Evolutionary conservation across 306 rosid genomes (phyloP), one percentile per base, ranked within the genome.

Genomic region (Sechiopsis laciniata): DNA sequence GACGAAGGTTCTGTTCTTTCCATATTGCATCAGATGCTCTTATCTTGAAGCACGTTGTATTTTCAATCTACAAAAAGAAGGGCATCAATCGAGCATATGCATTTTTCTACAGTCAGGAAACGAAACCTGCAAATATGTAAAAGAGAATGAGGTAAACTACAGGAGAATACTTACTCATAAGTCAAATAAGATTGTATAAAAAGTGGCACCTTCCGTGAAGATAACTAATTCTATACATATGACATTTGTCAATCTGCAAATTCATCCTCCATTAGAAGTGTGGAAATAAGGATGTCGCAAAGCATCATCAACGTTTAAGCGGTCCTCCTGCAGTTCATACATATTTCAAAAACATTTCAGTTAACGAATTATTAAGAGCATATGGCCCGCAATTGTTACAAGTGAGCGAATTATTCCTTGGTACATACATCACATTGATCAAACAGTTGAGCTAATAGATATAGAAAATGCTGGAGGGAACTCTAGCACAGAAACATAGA

Each of bases 231-330:
- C 21, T 32, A 66, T 26, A 45, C 20, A 72, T 42, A 42, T 42
- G 48, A 46, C 15, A 63, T 4, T 12, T 35, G 48, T 50, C 73
- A 79, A 54, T 51, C 63, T 51, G 29, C 20, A 55, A 71, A 72
- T 50, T 85, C 85, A 87, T 74, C 74, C 81, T 75, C 75, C 81
- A 71, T 78, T 59, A 1, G 90, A 74, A 80, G 82, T 83, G 70
- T 85, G 86, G 84, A 93, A 93, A 84, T 88, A 93, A 58, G 96
- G 90, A 82, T 90, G 98, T 80, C 42, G 88, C 75, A 90, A 76
- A 51, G 97, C 98, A 56, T 90, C 96, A 6, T 93, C 88, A 15
- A 93, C 87, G 55, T 88, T 82, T 53, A 75, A 79, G 65, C 98
- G 90, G 71, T 90, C 96, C 84, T 90, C 97, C 97, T 94, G 74